Evolutionary conservation across 2,329 filamentous ascomycete species (phyloP).

Genomic region (Coleophoma eucalyptorum): DNA sequence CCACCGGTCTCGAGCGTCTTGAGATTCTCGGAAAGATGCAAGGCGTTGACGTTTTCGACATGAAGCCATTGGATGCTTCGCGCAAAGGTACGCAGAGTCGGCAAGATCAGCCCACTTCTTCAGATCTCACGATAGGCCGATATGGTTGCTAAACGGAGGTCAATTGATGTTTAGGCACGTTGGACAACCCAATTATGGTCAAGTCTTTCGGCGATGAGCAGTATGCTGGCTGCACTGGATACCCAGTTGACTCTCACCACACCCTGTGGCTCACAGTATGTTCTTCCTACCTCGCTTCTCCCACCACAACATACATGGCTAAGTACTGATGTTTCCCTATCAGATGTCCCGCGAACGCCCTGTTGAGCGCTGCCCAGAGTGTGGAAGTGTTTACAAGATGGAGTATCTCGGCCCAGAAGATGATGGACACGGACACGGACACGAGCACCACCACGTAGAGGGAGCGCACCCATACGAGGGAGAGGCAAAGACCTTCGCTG

Average conservation of each 20-base stretch:
- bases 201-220: slow-evolving; percentile 94
- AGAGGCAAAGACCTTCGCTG: slow-evolving; percentile 94
- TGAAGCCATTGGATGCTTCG: slow-evolving; percentile 91
- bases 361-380: slow-evolving; percentile 93
- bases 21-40: slow-evolving; percentile 99
- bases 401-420: slow-evolving; percentile 86
- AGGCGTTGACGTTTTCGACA: slow-evolving; percentile 96
- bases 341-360: slow-evolving; percentile 86
- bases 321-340: neutral
- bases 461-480: slow-evolving; percentile 58
- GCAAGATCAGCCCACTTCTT: neutral
- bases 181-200: slow-evolving; percentile 86
- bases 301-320: neutral
- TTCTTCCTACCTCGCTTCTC: slow-evolving; percentile 1
- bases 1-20: slow-evolving; percentile 96
- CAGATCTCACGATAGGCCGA: neutral
- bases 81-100: slow-evolving; percentile 62
- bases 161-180: slow-evolving; percentile 61
- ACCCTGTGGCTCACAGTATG: slow-evolving; percentile 88
- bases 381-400: slow-evolving; percentile 96
- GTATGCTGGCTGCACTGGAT: slow-evolving; percentile 94
- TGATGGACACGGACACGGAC: slow-evolving; percentile 61
- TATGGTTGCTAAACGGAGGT: slow-evolving; percentile 7
- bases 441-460: slow-evolving; percentile 49
- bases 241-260: slow-evolving; percentile 84